phyloP scores from a whole-genome alignment of 225 moss, liverwort and hornwort genomes.

The Physcomitrellopsis africana region DNA sequence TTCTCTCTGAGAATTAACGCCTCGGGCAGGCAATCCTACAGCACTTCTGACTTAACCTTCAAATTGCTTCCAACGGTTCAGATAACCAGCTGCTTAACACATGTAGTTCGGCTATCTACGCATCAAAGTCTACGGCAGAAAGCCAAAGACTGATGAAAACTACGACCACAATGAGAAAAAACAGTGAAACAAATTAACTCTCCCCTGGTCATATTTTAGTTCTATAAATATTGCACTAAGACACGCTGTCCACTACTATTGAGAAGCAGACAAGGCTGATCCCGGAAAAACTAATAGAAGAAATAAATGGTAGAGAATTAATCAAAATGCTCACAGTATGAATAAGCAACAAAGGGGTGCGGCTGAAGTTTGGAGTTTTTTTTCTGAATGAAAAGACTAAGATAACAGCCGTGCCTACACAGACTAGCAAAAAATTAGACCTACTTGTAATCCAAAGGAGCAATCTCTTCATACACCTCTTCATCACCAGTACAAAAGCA shows the following conservation, averaged over 20 bases:
- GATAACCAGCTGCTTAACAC: too few species aligned
- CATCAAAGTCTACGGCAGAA: too few species aligned
- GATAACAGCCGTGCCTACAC: conserved; percentile 35
- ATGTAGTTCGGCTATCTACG: too few species aligned
- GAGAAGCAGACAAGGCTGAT: background rate
- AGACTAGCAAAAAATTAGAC: conserved; percentile 35
- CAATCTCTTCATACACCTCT: background rate
- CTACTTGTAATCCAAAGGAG: conserved; percentile 6
- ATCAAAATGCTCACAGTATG: conserved; percentile 19
- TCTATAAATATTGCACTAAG: background rate
- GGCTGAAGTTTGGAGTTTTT: conserved; percentile 24
- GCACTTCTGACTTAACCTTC: too few species aligned
- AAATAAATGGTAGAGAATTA: background rate
- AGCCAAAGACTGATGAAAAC: background rate
- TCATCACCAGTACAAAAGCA: background rate
- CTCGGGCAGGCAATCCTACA: too few species aligned
- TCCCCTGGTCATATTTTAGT: background rate
- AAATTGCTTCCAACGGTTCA: too few species aligned
- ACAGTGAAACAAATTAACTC: background rate
- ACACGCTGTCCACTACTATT: background rate
- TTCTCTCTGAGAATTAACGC: too few species aligned
- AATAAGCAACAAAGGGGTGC: conserved; percentile 5
- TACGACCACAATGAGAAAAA: background rate
- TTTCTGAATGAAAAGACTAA: conserved; percentile 22
- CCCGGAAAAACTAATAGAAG: background rate